Evolutionary conservation across 1,284 basidiomycete species (phyloP).

Genomic region (Trichosporon asahii): DNA sequence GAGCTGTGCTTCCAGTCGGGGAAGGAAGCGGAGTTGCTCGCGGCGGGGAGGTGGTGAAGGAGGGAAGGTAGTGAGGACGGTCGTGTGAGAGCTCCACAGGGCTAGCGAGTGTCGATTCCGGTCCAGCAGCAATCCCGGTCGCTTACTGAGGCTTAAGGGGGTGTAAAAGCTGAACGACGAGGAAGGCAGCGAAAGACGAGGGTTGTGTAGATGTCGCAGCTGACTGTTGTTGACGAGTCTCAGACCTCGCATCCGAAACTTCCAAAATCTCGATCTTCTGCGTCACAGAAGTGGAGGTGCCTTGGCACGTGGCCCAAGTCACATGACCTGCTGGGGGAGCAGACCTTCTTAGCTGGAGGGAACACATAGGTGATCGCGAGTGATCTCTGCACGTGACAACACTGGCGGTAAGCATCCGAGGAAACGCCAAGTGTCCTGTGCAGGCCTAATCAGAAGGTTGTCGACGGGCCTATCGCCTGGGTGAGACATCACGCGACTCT

Average conservation of each 20-base stretch:
- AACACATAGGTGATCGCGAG: neutral
- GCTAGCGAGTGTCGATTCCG: too few relatives aligned
- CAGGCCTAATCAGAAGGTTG: neutral
- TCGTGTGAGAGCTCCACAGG: too few relatives aligned
- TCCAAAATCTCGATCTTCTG: neutral
- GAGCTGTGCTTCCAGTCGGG: neutral
- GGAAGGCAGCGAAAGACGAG: neutral
- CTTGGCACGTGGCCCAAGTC: neutral
- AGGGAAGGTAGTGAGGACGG: neutral
- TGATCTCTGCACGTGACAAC: neutral
- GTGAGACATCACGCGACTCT: neutral
- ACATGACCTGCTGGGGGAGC: neutral
- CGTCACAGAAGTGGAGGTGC: slow-evolving; percentile 1
- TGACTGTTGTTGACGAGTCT: slow-evolving; percentile 3
- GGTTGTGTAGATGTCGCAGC: neutral
- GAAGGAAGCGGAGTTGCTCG: neutral
- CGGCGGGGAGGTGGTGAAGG: neutral
- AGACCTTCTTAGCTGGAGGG: neutral
- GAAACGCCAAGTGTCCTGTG: neutral
- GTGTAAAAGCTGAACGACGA: neutral
- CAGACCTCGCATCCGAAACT: neutral
- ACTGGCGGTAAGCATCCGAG: neutral
- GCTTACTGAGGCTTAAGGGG: too few relatives aligned
- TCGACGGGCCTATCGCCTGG: neutral
- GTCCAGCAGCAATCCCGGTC: too few relatives aligned